Evolutionary conservation across 805 yeast species (phyloP).

Genomic region (Scheffersomyces coipomensis): DNA sequence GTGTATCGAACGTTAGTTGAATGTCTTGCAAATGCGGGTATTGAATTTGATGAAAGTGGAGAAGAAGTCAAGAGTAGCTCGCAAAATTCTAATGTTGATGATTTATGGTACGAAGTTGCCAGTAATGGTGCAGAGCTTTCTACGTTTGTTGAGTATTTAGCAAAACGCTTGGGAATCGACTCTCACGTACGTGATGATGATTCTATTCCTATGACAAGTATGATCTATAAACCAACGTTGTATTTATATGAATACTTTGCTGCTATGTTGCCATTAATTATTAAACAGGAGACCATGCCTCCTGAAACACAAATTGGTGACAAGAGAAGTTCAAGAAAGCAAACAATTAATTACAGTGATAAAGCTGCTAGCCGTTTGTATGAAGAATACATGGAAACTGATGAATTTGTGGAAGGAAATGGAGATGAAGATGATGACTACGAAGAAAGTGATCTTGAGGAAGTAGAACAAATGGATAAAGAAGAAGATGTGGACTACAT

Average conservation of each 20-base stretch:
- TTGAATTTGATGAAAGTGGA: slow-evolving; percentile 33
- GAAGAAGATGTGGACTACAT: slow-evolving; percentile 16
- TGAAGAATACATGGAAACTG: slow-evolving; percentile 10
- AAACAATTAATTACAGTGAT: slow-evolving; percentile 18
- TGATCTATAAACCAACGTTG: slow-evolving; percentile 4
- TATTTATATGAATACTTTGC: slow-evolving; percentile 29
- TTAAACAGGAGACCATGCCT: slow-evolving; percentile 19
- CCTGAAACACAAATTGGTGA: neutral
- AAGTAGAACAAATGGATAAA: slow-evolving; percentile 10
- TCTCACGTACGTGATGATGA: slow-evolving; percentile 1
- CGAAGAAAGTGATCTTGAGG: slow-evolving; percentile 17
- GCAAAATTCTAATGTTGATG: slow-evolving; percentile 7
- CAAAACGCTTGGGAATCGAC: slow-evolving; percentile 18
- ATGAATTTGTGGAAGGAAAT: slow-evolving; percentile 11
- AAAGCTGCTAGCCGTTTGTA: slow-evolving; percentile 5
- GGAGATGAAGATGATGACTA: slow-evolving; percentile 15
- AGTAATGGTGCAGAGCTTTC: slow-evolving; percentile 24
- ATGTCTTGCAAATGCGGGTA: slow-evolving; percentile 25
- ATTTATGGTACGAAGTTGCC: slow-evolving; percentile 38
- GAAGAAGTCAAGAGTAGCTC: slow-evolving; percentile 17
- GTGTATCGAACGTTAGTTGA: slow-evolving; percentile 29
- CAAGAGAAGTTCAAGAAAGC: slow-evolving; percentile 15
- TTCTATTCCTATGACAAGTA: slow-evolving; percentile 4
- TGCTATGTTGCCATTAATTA: slow-evolving; percentile 24
- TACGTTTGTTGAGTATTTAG: slow-evolving; percentile 23